These are phyloP conservation scores for Eragrostis tef DNA, from an alignment of 202 grass and related monocot genomes.

Conservation along the genomic window DNA sequence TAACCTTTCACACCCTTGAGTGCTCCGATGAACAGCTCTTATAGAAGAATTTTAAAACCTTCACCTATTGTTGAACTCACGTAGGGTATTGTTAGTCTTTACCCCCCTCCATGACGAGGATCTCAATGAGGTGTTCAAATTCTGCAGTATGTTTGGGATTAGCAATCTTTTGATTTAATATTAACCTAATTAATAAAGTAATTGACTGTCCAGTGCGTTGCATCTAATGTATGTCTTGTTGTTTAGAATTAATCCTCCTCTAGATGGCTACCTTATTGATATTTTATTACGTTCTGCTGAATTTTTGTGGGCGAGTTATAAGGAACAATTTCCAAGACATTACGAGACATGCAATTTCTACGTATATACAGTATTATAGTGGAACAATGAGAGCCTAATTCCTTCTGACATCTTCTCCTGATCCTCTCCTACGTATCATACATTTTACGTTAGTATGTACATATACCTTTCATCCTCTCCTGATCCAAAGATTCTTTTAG, in stretches of 20 bases:
- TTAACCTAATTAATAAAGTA: slow-evolving; percentile 40
- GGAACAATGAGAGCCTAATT: slow-evolving; percentile 53
- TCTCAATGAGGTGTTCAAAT: slow-evolving; percentile 59
- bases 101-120: slow-evolving; percentile 45
- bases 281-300: slow-evolving; percentile 60
- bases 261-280: slow-evolving; percentile 50
- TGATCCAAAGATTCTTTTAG: slow-evolving; percentile 76
- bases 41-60: slow-evolving; percentile 52
- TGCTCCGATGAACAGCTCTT: slow-evolving; percentile 49
- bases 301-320: slow-evolving; percentile 54
- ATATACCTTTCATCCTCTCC: slow-evolving; percentile 70
- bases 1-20: slow-evolving; percentile 43
- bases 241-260: slow-evolving; percentile 42
- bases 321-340: slow-evolving; percentile 62
- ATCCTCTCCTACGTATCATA: no score
- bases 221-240: slow-evolving; percentile 54
- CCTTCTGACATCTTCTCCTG: slow-evolving; percentile 58
- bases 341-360: slow-evolving; percentile 58
- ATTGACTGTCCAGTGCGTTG: slow-evolving; percentile 23
- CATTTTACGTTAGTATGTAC: slow-evolving; percentile 67
- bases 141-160: slow-evolving; percentile 53
- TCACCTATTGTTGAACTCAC: slow-evolving; percentile 44
- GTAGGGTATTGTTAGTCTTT: slow-evolving; percentile 51
- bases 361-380: slow-evolving; percentile 51
- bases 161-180: slow-evolving; percentile 49